Conservation (phyloP, 176 grass and related monocot genomes). For the Carex myosuroides region DNA sequence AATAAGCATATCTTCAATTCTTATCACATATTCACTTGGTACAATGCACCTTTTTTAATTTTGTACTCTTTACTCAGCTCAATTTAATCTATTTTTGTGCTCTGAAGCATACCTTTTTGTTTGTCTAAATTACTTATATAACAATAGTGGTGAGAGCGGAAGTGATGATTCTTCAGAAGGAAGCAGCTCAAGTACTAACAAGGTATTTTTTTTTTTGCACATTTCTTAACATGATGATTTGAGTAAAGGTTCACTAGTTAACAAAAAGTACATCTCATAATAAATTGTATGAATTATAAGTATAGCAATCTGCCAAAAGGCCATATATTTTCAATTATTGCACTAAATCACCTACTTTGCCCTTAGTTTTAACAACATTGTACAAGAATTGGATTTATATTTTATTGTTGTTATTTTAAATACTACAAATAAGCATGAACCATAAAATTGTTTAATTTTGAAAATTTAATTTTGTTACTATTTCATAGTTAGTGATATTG, state of each 20-base stretch:
- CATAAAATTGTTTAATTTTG: background rate
- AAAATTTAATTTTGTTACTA: background rate
- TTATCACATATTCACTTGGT: background rate
- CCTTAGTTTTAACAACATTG: background rate
- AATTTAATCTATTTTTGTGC: background rate
- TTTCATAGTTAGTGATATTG: background rate
- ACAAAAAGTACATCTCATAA: background rate
- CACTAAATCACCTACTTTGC: background rate
- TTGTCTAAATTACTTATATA: background rate
- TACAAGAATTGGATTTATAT: background rate
- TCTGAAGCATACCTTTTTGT: background rate
- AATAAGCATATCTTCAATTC: background rate
- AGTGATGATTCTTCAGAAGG: slow-evolving; percentile 25
- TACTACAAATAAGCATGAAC: background rate
- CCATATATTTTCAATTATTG: background rate
- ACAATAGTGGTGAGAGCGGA: slow-evolving; percentile 18
- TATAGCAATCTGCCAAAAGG: background rate
- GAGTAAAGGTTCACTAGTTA: background rate
- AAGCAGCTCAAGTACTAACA: slow-evolving; percentile 20
- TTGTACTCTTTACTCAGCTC: background rate
- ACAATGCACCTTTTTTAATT: background rate
- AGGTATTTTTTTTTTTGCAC: background rate
- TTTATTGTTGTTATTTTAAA: slow-evolving; percentile 1
- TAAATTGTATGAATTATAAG: slow-evolving; percentile 1
- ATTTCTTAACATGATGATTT: slow-evolving; percentile 7